Evolutionary conservation across 78 protist species (phyloP).

Genomic region (Capsaspora owczarzaki): DNA sequence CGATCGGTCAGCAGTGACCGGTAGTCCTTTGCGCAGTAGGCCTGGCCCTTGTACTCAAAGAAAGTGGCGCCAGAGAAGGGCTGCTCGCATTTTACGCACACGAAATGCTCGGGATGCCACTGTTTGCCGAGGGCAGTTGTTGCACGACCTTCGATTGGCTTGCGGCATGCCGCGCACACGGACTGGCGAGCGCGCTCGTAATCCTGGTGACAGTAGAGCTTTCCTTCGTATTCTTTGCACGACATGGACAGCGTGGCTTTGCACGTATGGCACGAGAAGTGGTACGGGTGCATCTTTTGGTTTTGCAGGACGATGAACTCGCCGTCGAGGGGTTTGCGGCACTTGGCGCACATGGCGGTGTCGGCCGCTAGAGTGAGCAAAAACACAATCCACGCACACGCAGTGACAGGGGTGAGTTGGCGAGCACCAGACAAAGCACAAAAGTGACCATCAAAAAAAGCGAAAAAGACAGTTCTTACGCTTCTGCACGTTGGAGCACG

Average conservation of each 20-base stretch:
- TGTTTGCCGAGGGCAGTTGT: neutral
- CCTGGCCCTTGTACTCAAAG: neutral
- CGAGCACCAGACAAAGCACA: neutral
- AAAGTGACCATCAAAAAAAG: too few species aligned
- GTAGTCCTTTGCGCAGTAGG: neutral
- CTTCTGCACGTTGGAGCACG: neutral
- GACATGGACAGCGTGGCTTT: neutral
- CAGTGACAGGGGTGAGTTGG: too few species aligned
- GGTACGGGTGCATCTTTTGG: neutral
- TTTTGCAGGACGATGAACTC: neutral
- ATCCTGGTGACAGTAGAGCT: neutral
- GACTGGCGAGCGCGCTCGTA: neutral
- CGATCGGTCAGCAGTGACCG: too few species aligned
- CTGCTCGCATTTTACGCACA: neutral
- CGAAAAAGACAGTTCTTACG: neutral
- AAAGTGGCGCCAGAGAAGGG: neutral
- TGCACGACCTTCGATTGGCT: neutral
- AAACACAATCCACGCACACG: neutral
- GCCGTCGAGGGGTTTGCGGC: neutral
- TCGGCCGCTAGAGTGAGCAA: neutral
- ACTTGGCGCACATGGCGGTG: neutral
- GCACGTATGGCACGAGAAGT: neutral
- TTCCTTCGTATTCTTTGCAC: neutral
- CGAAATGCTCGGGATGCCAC: slow-evolving; percentile 13
- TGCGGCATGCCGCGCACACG: neutral